Conservation (phyloP, 257 asterid genomes). For the Oldenlandia corymbosa region DNA sequence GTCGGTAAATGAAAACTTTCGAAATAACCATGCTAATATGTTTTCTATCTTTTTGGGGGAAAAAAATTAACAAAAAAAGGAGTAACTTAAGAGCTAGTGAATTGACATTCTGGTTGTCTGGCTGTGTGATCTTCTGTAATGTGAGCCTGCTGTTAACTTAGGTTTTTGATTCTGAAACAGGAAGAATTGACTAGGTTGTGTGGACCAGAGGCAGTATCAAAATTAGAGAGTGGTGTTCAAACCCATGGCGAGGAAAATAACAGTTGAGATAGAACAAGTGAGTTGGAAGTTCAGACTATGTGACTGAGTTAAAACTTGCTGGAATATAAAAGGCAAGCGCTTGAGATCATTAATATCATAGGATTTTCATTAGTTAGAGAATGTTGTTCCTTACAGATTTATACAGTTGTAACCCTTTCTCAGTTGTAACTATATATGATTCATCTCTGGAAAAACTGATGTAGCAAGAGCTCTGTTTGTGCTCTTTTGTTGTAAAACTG, state of each 20-base stretch:
- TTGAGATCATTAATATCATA: constrained; percentile 15
- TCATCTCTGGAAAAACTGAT: constrained; percentile 5
- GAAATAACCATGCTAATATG: background rate
- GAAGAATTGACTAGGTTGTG: constrained; percentile 56
- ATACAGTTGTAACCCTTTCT: constrained; percentile 14
- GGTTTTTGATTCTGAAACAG: constrained; percentile 32
- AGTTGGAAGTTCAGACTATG: constrained; percentile 16
- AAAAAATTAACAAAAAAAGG: too few relatives aligned
- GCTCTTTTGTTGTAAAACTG: constrained; percentile 9
- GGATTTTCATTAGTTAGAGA: constrained; percentile 18
- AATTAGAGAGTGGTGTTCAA: constrained; percentile 39
- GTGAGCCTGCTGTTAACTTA: background rate
- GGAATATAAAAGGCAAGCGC: constrained; percentile 5
- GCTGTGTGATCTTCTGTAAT: background rate
- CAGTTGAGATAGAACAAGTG: constrained; percentile 22
- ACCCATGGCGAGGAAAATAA: constrained; percentile 44
- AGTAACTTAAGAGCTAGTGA: too few relatives aligned
- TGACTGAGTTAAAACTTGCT: constrained; percentile 13
- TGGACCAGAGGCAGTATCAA: constrained; percentile 57
- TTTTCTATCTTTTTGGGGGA: too few relatives aligned
- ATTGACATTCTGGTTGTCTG: too few relatives aligned
- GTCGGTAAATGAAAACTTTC: constrained; percentile 19
- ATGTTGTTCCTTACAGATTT: constrained; percentile 24
- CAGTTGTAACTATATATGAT: constrained; percentile 14
- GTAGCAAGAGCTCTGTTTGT: constrained; percentile 9